Base-by-base conservation (phyloP, 495 filamentous ascomycete species). In the Trichoderma erinaceum region DNA sequence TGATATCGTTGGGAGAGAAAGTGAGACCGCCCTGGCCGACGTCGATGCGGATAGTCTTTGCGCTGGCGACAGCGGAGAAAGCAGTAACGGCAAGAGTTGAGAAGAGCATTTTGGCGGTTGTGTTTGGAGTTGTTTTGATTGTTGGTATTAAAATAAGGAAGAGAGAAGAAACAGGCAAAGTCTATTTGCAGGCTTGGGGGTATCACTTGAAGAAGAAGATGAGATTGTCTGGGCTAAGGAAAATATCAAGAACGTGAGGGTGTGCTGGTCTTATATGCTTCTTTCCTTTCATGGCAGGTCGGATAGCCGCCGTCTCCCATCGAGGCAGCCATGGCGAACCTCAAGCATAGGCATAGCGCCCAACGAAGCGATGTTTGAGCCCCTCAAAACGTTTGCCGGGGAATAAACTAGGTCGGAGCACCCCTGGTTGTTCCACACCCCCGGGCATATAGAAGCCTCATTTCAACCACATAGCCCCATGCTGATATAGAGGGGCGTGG, bases 1-100 rank as follows among this genome's bases (percentile, higher is more conserved):
- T 77, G 67, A 85, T 71, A 50, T 73, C 79, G 67, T 80, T 71
- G 6, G 85, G 85, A 0, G 75, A 74, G 71, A 83, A 87, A 16
- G 73, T 73, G 35, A 84, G 74, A 0, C 79, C 82, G 66, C 74
- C 69, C 4, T 67, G 46, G 65, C 67, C 68, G 10, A 87, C 85
- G 25, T 77, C 66, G 64, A 75, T 69, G 61, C 52, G 73, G 35
- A 50, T 72, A 29, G 68, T 68, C 32, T 73, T 72, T 15, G 46
- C 67, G 52, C 48, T 63, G 65, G 73, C 73, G 25, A 75, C 72
- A 13, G 52, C 12, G n/a, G 68, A 69, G 21, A 41, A 56, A 32
- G 70, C 69, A 38, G 66, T 68, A 29, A 68, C 67, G 32, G 46
- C 52, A 13, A 74, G 41, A 41, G 65, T 48, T 32, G 65, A 48